Conservation (phyloP, 139 green algal species). For the Nannochloris sp. region DNA sequence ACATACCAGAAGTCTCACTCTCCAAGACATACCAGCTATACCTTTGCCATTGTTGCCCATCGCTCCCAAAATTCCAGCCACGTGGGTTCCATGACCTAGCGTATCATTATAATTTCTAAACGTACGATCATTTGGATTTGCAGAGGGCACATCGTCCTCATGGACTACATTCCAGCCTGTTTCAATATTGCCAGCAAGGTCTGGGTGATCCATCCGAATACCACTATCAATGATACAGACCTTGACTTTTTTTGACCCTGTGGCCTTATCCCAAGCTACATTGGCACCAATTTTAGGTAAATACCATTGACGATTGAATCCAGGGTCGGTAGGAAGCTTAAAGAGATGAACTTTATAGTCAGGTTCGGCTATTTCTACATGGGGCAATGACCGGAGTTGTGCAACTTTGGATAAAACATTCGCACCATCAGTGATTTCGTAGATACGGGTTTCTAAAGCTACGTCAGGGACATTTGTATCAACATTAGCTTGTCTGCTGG, state of each 20-base stretch:
- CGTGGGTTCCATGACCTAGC: constrained; percentile 6
- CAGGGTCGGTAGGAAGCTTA: constrained; percentile 13
- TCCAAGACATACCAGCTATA: constrained; percentile 15
- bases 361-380: constrained; percentile 19
- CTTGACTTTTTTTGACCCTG: constrained; percentile 25
- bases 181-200: constrained; percentile 50
- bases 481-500: too few species aligned
- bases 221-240: constrained; percentile 69
- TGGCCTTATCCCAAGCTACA: constrained; percentile 16
- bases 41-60: constrained; percentile 12
- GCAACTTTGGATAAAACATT: constrained; percentile 15
- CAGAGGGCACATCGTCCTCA: background rate
- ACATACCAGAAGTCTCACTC: constrained; percentile 15
- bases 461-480: too few species aligned
- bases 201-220: constrained; percentile 47
- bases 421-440: constrained; percentile 17
- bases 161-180: constrained; percentile 28
- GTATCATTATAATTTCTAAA: constrained; percentile 6
- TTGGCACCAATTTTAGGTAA: constrained; percentile 1
- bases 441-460: too few species aligned
- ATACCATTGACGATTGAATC: constrained; percentile 26
- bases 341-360: constrained; percentile 25
- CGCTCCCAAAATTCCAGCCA: constrained; percentile 16
- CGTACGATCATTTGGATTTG: too few species aligned
- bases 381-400: constrained; percentile 12